Conservation (phyloP, 2,329 filamentous ascomycete species). For the Gaeumannomyces sp. region DNA sequence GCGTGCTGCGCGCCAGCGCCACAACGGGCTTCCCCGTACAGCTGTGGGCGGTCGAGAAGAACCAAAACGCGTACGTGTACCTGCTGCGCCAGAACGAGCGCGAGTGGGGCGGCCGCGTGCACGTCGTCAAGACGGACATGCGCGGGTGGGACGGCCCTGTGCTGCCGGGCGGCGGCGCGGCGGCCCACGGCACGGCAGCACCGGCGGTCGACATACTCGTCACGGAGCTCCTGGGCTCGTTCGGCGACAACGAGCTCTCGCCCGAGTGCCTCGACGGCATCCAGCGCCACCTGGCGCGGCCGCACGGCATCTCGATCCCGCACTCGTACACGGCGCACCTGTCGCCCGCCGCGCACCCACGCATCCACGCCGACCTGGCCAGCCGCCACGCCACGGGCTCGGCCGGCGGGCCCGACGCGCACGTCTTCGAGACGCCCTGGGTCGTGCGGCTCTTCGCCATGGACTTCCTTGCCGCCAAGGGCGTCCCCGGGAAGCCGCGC, state of each 20-base stretch:
- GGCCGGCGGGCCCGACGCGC: slow-evolving; percentile 40
- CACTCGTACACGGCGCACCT: slow-evolving; percentile 89
- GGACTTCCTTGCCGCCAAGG: slow-evolving; percentile 69
- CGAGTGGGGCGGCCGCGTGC: slow-evolving; percentile 75
- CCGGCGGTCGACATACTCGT: slow-evolving; percentile 81
- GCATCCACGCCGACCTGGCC: slow-evolving; percentile 74
- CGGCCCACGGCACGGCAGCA: no score
- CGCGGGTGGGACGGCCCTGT: slow-evolving; percentile 84
- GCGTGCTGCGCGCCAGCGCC: slow-evolving; percentile 74
- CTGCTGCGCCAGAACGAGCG: slow-evolving; percentile 78
- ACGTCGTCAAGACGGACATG: slow-evolving; percentile 95
- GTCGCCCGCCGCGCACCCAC: slow-evolving; percentile 84
- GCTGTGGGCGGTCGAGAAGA: slow-evolving; percentile 94
- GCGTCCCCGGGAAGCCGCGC: slow-evolving; percentile 48
- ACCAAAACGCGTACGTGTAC: slow-evolving; percentile 93
- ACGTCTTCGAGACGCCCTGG: slow-evolving; percentile 85
- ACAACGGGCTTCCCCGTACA: slow-evolving; percentile 71
- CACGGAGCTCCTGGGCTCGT: slow-evolving; percentile 89
- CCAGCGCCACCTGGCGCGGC: slow-evolving; percentile 73
- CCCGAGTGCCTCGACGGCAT: slow-evolving; percentile 93
- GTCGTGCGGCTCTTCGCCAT: slow-evolving; percentile 89
- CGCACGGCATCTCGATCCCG: slow-evolving; percentile 87
- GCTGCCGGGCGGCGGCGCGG: slow-evolving; percentile 27
- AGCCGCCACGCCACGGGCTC: slow-evolving; percentile 41
- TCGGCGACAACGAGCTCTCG: slow-evolving; percentile 93